A percentile compares a stretch with the other conserved stretches of the same genome.
phyloP scores from a whole-genome alignment of 345 rosid species.

The Trapa bicornis region DNA sequence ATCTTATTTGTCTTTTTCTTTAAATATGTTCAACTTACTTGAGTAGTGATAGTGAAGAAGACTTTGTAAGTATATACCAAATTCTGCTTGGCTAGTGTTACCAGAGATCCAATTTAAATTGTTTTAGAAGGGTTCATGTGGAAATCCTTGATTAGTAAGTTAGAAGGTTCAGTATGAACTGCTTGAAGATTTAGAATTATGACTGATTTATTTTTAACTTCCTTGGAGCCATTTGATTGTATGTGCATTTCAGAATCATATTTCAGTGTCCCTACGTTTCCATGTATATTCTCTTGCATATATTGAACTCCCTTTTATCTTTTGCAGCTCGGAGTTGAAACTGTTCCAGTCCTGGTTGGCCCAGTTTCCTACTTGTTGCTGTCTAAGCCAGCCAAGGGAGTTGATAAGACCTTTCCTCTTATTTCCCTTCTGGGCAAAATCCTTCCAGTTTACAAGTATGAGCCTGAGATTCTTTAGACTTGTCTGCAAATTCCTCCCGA shows the following conservation, averaged over 20 bases:
- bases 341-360: conserved; percentile 81
- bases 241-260: not conserved
- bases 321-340: conserved; percentile 63
- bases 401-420: conserved; percentile 62
- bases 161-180: not conserved
- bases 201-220: too few relatives aligned
- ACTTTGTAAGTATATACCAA: not conserved
- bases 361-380: conserved; percentile 79
- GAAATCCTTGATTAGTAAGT: too few relatives aligned
- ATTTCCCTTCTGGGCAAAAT: conserved; percentile 61
- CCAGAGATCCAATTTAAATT: not conserved
- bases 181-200: too few relatives aligned
- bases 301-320: not conserved
- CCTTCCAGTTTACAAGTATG: conserved; percentile 78
- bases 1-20: not conserved
- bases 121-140: not conserved
- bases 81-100: not conserved
- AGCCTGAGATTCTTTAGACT: not conserved
- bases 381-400: conserved; percentile 91
- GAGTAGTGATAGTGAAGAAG: not conserved
- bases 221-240: not conserved
- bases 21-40: not conserved
- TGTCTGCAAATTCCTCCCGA: not conserved
- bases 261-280: not conserved
- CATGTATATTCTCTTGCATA: not conserved